Conservation (phyloP, 2,329 filamentous ascomycete genomes). For the Cercospora citrullina region DNA sequence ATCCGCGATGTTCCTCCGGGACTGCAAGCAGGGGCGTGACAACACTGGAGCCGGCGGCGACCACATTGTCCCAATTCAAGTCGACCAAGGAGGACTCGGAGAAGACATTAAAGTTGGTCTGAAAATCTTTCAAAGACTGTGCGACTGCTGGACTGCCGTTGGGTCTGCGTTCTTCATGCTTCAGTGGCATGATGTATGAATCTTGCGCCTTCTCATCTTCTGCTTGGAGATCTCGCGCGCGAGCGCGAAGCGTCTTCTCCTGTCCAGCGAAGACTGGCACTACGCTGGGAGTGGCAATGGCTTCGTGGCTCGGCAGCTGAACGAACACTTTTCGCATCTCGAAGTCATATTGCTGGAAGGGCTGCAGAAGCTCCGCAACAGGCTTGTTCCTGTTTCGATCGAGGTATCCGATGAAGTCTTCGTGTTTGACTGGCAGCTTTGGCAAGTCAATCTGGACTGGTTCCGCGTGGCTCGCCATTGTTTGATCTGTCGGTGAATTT, state of each 20-base stretch:
- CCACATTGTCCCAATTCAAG: slow-evolving; percentile 78
- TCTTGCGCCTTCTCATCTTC: slow-evolving; percentile 63
- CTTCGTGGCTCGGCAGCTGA: slow-evolving; percentile 62
- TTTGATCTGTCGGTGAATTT: slow-evolving; percentile 2
- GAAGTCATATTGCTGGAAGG: slow-evolving; percentile 68
- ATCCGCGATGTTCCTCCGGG: slow-evolving; percentile 51
- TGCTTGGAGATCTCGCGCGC: slow-evolving; percentile 58
- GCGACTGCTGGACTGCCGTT: slow-evolving; percentile 69
- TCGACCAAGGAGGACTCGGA: slow-evolving; percentile 75
- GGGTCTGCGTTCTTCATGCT: slow-evolving; percentile 60
- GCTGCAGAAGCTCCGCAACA: slow-evolving; percentile 60
- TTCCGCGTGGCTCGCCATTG: slow-evolving; percentile 21
- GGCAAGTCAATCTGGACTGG: slow-evolving; percentile 34
- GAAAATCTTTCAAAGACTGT: slow-evolving; percentile 66
- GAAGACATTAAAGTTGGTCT: slow-evolving; percentile 77
- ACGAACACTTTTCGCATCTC: slow-evolving; percentile 67
- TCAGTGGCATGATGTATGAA: slow-evolving; percentile 69
- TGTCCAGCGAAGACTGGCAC: slow-evolving; percentile 62
- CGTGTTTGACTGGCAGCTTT: slow-evolving; percentile 41
- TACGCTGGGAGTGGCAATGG: slow-evolving; percentile 62
- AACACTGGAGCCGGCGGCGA: slow-evolving; percentile 78
- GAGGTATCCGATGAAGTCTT: slow-evolving; percentile 55
- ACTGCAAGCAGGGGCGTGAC: slow-evolving; percentile 72
- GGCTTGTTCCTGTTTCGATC: slow-evolving; percentile 55
- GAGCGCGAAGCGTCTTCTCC: slow-evolving; percentile 59